Percentiles rank a stretch among this genome's conserved stretches.
These are phyloP conservation scores for Paraconiothyrium sp. DNA, from an alignment of 2,329 filamentous ascomycete species.

Conservation along the genomic window DNA sequence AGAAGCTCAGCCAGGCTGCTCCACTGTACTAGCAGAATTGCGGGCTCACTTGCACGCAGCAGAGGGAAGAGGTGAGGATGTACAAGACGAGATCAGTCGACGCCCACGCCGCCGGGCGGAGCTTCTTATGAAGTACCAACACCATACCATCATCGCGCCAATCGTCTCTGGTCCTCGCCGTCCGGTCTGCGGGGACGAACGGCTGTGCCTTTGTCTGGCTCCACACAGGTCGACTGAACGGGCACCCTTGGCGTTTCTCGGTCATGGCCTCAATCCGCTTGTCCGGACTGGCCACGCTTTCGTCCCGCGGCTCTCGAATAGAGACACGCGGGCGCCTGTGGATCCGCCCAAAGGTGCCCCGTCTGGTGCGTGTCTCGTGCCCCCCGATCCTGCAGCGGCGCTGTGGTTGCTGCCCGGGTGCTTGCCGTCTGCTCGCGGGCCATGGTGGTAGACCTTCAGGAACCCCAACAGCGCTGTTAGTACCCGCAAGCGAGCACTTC, in stretches of 20 bases:
- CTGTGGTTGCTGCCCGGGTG: background rate
- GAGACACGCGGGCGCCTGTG: conserved; percentile 2
- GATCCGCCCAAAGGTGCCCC: background rate
- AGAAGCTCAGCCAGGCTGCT: conserved; percentile 31
- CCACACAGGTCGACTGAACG: conserved; percentile 12
- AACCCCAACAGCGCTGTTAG: background rate
- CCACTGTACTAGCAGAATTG: conserved; percentile 2
- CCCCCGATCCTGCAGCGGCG: conserved; percentile 1
- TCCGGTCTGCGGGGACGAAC: conserved; percentile 32
- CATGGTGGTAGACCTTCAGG: background rate
- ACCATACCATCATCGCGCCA: background rate
- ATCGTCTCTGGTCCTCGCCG: conserved; percentile 4
- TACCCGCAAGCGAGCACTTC: background rate
- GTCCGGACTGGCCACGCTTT: conserved; percentile 21
- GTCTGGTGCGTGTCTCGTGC: conserved; percentile 5
- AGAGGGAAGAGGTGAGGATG: background rate
- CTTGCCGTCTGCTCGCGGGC: background rate
- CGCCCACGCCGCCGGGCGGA: background rate
- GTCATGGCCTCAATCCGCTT: conserved; percentile 22
- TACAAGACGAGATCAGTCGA: background rate
- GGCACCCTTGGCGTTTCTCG: conserved; percentile 19
- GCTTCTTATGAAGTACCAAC: conserved; percentile 11
- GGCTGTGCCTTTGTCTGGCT: conserved; percentile 37
- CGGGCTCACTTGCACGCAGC: background rate
- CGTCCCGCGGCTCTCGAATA: conserved; percentile 14